Evolutionary conservation across 768 basidiomycete species (phyloP).

Genomic region (Lactifluus rugatus): DNA sequence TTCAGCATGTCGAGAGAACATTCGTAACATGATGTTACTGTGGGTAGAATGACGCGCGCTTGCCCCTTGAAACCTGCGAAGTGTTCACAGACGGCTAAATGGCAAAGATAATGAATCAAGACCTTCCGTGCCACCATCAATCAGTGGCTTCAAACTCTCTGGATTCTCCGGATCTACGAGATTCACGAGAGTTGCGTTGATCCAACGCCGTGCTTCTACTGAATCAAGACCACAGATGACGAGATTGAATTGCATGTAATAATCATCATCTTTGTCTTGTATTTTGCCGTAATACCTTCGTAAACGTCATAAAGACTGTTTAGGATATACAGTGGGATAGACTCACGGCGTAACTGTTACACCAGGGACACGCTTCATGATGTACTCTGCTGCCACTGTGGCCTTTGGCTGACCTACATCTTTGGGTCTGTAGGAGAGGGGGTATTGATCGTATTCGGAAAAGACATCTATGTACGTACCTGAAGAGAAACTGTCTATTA

Average conservation of each 20-base stretch:
- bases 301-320: constrained; percentile 3
- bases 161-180: constrained; percentile 89
- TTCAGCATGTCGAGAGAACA: constrained; percentile 98
- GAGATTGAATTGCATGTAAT: constrained; percentile 94
- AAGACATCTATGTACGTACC: constrained; percentile 38
- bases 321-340: background rate
- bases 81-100: background rate
- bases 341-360: constrained; percentile 94
- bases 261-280: constrained; percentile 91
- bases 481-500: constrained; percentile 95
- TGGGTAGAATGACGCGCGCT: constrained; percentile 92
- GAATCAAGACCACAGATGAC: constrained; percentile 97
- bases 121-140: constrained; percentile 99
- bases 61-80: constrained; percentile 91
- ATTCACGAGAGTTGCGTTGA: constrained; percentile 94
- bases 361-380: constrained; percentile 94
- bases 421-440: constrained; percentile 45
- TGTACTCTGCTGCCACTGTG: constrained; percentile 86
- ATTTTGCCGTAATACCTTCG: constrained; percentile 91
- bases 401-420: constrained; percentile 96
- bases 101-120: constrained; percentile 1
- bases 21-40: constrained; percentile 93
- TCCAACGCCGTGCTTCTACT: constrained; percentile 95
- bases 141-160: constrained; percentile 90
- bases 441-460: background rate